Base-by-base conservation (phyloP, 805 yeast genomes). In the Candida verbasci region DNA sequence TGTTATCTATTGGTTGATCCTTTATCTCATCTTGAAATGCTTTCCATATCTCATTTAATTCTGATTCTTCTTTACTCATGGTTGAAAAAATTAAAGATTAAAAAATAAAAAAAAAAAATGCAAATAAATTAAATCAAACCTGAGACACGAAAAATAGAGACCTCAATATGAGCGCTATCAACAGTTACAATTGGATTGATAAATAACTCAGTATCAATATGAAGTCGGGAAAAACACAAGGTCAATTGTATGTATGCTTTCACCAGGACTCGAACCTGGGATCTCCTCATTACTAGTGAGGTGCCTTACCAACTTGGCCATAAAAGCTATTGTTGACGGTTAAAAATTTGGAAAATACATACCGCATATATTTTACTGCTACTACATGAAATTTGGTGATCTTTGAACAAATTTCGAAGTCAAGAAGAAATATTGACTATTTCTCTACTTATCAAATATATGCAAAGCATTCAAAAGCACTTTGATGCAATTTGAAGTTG, bases 271-370 rank as follows among this genome's bases (percentile, higher is more conserved):
- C 58, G 56, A 58, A 56, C 64, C 55, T 60, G 58, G 60, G 63
- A 57, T 58, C 64, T 58, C 64, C 62, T 57, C 63, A 57, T 58
- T 58, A 58, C 62, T 58, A 56, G 64, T 56, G 62, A 56, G 63
- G 63, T 56, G 64, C 62, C 62, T 58, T 56, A 56, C 62, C 64
- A 58, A 55, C 60, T 56, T 56, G 62, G 62, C 62, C 62, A 56
- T 56, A 53, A 53, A 49, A 57, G 60, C 60, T 9, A 9, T 17
- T 20, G 14, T 14, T 27, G 11, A 9, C 6, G 24, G 10, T 21
- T 21, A 8, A n/a, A n/a, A n/a, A n/a, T n/a, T n/a, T 20, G 22
- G 22, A 9, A 20, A 20, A 20, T 20, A 20, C 22, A 20, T 6
- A 9, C 22, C 22, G 22, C 6, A n/a, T n/a, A n/a, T n/a, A n/a